Conservation (phyloP, 495 filamentous ascomycete species). For the Talaromyces wortmannii region DNA sequence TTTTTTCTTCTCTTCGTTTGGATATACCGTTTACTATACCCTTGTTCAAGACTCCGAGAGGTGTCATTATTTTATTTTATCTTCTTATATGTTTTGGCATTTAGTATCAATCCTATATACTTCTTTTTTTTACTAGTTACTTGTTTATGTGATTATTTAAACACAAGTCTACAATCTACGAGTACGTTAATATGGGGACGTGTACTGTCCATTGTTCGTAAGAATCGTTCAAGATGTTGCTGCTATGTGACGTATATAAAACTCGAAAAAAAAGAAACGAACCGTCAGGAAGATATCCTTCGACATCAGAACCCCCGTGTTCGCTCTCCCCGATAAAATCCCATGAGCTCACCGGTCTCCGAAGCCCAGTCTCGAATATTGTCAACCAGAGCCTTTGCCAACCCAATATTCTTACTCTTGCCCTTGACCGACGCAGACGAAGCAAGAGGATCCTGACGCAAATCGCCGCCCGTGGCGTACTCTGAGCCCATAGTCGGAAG, state of each 20-base stretch:
- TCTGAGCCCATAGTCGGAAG: constrained; percentile 77
- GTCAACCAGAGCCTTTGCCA: constrained; percentile 88
- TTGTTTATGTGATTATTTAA: too few species aligned
- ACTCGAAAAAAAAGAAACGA: neutral
- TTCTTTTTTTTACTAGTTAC: too few species aligned
- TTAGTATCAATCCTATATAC: too few species aligned
- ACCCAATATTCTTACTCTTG: constrained; percentile 62
- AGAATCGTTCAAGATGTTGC: too few species aligned
- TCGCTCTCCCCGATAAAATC: constrained; percentile 55
- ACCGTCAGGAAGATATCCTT: neutral
- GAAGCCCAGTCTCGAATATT: constrained; percentile 64
- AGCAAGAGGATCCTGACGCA: constrained; percentile 35
- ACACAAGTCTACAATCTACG: too few species aligned
- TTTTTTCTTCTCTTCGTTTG: neutral
- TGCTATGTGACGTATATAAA: neutral
- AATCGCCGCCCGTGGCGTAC: constrained; percentile 55
- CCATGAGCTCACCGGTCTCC: constrained; percentile 65
- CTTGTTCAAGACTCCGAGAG: neutral
- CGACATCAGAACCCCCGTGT: constrained; percentile 28
- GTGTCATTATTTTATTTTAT: too few species aligned
- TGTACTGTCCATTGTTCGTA: too few species aligned
- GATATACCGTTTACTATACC: neutral
- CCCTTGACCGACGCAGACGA: constrained; percentile 29
- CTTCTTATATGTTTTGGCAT: too few species aligned
- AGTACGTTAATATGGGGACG: too few species aligned